Base-by-base conservation (phyloP, 1,284 basidiomycete genomes). In the Anthracocystis walkeri region DNA sequence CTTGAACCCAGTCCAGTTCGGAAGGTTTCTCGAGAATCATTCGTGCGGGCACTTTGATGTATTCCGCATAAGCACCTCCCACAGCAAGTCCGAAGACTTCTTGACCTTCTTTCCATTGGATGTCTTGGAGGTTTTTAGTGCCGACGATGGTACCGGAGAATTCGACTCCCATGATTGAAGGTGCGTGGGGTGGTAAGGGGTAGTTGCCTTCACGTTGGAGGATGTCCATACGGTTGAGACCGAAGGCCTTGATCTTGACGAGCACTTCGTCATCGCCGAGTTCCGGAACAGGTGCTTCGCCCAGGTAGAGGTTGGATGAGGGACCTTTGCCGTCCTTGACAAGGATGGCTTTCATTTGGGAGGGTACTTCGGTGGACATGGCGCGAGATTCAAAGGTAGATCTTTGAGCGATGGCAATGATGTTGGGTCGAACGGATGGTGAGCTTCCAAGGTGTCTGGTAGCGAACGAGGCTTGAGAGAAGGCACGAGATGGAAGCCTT, bases 11-110 rank as follows among this genome's bases (percentile, higher is more conserved):
- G 38, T 90, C 90, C 60, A 98, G 87, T 80, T 91, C 87, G 45
- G 86, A 84, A 2, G 94, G 93, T 86, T 97, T 97, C 68, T 85
- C 87, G 67, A 95, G 87, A 56, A 95, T 84, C 87, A 94, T 90
- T 6, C 89, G 89, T 60, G 90, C 88, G 12, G 89, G 87, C 27
- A 90, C 89, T 45, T 87, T 88, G 71, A 97, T 91, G 86, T 91
- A 97, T 85, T 97, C 93, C 45, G 94, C 94, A 82, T 97, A 96
- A 27, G 94, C 93, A 21, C 95, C 95, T 12, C 86, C 80, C 0
- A 74, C 65, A 0, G 90, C 88, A 4, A 98, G 89, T 14, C 95
- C 95, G 70, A 95, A 89, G 2, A 97, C 95, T 84, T 93, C 92
- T 75, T 97, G 93, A 10, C 91, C 92, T 20, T 89, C 85, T 80